Evolutionary conservation across 495 filamentous ascomycete species (phyloP).

Genomic region (Penicillium antarcticum): DNA sequence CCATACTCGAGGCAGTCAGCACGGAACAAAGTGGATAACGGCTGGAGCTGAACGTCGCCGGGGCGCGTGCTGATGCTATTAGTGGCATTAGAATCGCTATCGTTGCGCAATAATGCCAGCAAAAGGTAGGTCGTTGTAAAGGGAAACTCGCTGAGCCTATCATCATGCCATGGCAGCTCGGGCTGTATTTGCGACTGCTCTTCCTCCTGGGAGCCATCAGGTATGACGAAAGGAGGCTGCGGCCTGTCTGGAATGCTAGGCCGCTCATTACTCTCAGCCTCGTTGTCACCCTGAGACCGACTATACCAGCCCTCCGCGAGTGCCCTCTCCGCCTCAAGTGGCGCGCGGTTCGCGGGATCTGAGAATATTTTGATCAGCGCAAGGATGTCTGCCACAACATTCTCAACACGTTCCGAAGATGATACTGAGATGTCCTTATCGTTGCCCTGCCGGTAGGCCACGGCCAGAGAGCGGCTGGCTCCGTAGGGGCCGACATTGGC

Average conservation of each 20-base stretch:
- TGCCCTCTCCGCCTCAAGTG: constrained; percentile 14
- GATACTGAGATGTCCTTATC: background rate
- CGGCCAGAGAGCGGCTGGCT: constrained; percentile 13
- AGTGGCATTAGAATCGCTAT: too few relatives aligned
- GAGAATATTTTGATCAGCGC: constrained; percentile 15
- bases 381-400: constrained; percentile 13
- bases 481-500: constrained; percentile 18
- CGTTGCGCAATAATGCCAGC: constrained; percentile 11
- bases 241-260: constrained; percentile 14
- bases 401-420: background rate
- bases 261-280: constrained; percentile 3
- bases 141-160: constrained; percentile 12
- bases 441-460: constrained; percentile 16
- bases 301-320: constrained; percentile 10
- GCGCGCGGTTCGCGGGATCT: constrained; percentile 14
- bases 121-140: constrained; percentile 17
- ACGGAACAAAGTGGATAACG: constrained; percentile 15
- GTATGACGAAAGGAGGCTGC: constrained; percentile 16
- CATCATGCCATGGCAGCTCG: constrained; percentile 14
- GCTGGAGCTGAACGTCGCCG: constrained; percentile 16
- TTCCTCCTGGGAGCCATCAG: background rate
- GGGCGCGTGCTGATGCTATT: constrained; percentile 2
- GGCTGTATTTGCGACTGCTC: constrained; percentile 7
- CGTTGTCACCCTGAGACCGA: constrained; percentile 8
- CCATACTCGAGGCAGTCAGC: constrained; percentile 19